A percentile compares a stretch with the other conserved stretches of the same genome.
phyloP scores from a whole-genome alignment of 495 filamentous ascomycete genomes.

The Neurospora discreta region DNA sequence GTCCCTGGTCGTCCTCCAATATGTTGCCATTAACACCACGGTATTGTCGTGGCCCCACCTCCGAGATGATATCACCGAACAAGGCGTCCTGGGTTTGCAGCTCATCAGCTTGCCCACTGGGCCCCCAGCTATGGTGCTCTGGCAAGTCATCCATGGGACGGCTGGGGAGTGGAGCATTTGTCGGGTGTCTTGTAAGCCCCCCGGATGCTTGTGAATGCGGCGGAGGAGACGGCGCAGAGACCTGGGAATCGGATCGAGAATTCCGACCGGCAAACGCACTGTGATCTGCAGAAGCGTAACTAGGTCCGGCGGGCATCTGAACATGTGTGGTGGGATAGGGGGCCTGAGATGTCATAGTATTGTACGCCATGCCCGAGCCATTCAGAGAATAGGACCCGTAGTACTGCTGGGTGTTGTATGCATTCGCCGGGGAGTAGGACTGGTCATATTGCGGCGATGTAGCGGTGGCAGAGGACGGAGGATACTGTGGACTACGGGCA shows the following conservation, averaged over 20 bases:
- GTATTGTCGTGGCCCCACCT: slow-evolving; percentile 27
- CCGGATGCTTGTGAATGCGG: slow-evolving; percentile 16
- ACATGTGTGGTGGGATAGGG: slow-evolving; percentile 33
- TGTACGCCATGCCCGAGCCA: slow-evolving; percentile 17
- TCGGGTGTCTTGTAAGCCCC: slow-evolving; percentile 39
- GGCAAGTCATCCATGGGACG: slow-evolving; percentile 35
- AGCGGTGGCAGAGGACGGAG: slow-evolving; percentile 9
- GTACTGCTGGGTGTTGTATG: slow-evolving; percentile 14
- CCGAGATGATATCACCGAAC: slow-evolving; percentile 44
- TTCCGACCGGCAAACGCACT: slow-evolving; percentile 28
- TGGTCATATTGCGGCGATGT: slow-evolving; percentile 19
- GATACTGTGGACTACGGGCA: slow-evolving; percentile 24
- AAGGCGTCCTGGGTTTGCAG: slow-evolving; percentile 38
- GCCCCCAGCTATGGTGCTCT: slow-evolving; percentile 28
- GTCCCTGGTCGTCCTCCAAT: slow-evolving; percentile 30
- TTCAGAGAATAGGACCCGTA: slow-evolving; percentile 19
- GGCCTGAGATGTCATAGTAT: slow-evolving; percentile 24
- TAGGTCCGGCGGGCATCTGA: slow-evolving; percentile 36
- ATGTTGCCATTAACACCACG: slow-evolving; percentile 24
- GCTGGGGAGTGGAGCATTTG: slow-evolving; percentile 42
- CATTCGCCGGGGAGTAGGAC: slow-evolving; percentile 13
- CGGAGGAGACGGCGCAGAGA: slow-evolving; percentile 32
- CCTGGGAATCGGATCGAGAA: slow-evolving; percentile 32
- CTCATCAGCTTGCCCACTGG: slow-evolving; percentile 20
- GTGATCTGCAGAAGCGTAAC: slow-evolving; percentile 31